Percentiles rank a stretch among this genome's conserved stretches.
Evolutionary conservation across 257 asterid species (phyloP).

Genomic region (Solanum habrochaites): DNA sequence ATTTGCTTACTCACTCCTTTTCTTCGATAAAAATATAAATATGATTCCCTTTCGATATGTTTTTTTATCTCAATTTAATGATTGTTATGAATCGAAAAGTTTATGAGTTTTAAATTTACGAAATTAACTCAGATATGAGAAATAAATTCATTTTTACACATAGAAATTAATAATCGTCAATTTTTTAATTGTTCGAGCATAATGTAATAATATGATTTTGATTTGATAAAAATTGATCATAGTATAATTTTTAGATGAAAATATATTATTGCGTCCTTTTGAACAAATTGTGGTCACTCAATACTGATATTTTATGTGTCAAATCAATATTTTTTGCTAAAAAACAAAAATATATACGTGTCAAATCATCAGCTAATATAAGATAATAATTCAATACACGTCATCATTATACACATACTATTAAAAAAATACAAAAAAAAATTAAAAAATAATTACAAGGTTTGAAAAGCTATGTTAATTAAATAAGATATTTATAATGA

Average conservation of each 20-base stretch:
- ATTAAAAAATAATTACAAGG: background rate
- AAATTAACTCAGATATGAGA: fast-evolving
- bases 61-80: background rate
- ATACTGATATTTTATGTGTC: background rate
- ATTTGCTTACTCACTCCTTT: background rate
- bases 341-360: background rate
- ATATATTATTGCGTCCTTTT: background rate
- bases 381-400: background rate
- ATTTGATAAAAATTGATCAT: no score
- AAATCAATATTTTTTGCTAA: background rate
- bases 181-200: no score
- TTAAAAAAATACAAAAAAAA: background rate
- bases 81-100: no score
- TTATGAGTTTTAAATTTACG: no score
- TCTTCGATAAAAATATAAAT: background rate
- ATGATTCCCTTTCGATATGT: background rate
- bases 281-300: background rate
- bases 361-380: background rate
- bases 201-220: no score
- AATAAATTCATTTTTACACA: no score
- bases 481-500: background rate
- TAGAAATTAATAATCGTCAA: no score
- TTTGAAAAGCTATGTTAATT: background rate
- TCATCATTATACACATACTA: background rate
- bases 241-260: background rate